Evolutionary conservation across 192 early-diverging fungal species (phyloP).

Genomic region (Dispira parvispora): DNA sequence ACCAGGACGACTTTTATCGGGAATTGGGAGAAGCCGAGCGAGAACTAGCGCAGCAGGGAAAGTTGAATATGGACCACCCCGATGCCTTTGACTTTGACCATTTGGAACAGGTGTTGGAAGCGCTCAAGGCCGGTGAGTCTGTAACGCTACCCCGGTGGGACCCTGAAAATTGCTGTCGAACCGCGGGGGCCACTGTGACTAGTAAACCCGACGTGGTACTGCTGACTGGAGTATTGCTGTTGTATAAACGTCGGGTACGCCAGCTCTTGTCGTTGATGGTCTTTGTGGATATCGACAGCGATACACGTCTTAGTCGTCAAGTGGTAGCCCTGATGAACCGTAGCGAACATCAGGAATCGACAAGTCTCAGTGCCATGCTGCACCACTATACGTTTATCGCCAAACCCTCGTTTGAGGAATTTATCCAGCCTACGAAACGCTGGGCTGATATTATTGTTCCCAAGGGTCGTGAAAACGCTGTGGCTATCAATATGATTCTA

Average conservation of each 20-base stretch:
- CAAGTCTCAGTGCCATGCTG: constrained; percentile 35
- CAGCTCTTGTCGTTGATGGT: constrained; percentile 58
- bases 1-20: constrained; percentile 48
- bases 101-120: constrained; percentile 33
- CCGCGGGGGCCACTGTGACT: neutral
- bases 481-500: constrained; percentile 43
- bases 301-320: constrained; percentile 41
- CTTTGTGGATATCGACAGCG: constrained; percentile 75
- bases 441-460: constrained; percentile 64
- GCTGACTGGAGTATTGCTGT: constrained; percentile 57
- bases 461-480: constrained; percentile 38
- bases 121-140: constrained; percentile 27
- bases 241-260: constrained; percentile 53
- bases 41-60: constrained; percentile 24
- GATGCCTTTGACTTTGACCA: constrained; percentile 59
- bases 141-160: constrained; percentile 50
- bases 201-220: constrained; percentile 47
- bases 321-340: constrained; percentile 19
- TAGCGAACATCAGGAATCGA: constrained; percentile 8
- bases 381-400: constrained; percentile 53
- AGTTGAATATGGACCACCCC: constrained; percentile 54
- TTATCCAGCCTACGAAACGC: constrained; percentile 60
- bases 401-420: constrained; percentile 82
- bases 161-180: constrained; percentile 25
- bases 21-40: constrained; percentile 36